Conservation (phyloP, 1,284 basidiomycete genomes). For the Fomes fomentarius region DNA sequence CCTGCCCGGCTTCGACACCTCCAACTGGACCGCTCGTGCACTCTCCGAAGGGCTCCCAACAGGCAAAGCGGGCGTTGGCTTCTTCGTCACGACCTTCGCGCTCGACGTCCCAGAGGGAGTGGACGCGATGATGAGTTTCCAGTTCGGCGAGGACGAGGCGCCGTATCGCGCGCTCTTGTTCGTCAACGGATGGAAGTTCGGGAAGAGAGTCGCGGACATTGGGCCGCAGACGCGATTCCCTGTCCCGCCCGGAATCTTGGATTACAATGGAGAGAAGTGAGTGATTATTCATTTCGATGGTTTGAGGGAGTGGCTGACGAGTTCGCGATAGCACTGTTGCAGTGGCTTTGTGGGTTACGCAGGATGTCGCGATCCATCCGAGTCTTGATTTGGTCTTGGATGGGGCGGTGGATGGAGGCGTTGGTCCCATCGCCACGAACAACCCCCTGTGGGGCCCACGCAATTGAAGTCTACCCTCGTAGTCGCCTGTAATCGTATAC, state of each 20-base stretch:
- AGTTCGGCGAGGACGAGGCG: conserved; percentile 47
- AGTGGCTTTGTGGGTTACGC: conserved; percentile 71
- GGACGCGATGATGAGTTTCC: conserved; percentile 71
- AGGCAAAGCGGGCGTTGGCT: conserved; percentile 68
- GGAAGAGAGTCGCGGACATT: conserved; percentile 46
- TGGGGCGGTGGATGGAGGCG: conserved; percentile 63
- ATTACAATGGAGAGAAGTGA: conserved; percentile 73
- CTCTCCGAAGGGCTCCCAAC: conserved; percentile 60
- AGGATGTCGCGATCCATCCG: conserved; percentile 50
- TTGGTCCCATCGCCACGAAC: conserved; percentile 55
- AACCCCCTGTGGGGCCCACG: conserved; percentile 60
- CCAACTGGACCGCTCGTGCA: conserved; percentile 57
- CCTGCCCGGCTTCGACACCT: conserved; percentile 72
- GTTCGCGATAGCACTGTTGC: conserved; percentile 46
- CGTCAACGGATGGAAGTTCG: conserved; percentile 87
- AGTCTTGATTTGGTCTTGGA: conserved; percentile 59
- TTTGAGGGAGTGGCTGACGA: background rate
- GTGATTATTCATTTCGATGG: no score
- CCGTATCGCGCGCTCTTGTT: conserved; percentile 75
- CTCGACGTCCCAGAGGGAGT: conserved; percentile 58
- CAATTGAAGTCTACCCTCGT: no score
- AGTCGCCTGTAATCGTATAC: no score
- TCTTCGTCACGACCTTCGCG: conserved; percentile 77
- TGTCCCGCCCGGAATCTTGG: conserved; percentile 74
- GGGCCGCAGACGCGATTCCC: conserved; percentile 78